These are phyloP conservation scores for Penicillium alfredii DNA, from an alignment of 495 filamentous ascomycete genomes.

Conservation along the genomic window DNA sequence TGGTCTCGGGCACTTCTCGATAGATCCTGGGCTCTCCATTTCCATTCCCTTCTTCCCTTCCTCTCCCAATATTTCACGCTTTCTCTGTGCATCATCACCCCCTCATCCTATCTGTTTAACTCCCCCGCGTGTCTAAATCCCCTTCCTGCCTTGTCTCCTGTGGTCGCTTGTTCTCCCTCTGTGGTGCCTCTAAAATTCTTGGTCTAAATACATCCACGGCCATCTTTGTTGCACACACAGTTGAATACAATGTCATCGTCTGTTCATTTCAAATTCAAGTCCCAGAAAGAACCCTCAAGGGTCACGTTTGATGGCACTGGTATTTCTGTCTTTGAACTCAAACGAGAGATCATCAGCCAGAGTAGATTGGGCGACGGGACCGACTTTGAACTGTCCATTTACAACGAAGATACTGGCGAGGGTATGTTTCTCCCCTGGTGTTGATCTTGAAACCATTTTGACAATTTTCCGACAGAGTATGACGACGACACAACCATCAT, in stretches of 20 bases:
- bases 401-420: conserved; percentile 83
- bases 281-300: conserved; percentile 87
- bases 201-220: conserved; percentile 30
- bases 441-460: too few species aligned
- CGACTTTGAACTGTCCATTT: conserved; percentile 94
- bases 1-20: conserved; percentile 23
- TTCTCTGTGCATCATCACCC: conserved; percentile 3
- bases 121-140: too few species aligned
- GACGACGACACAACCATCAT: conserved; percentile 96
- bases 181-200: conserved; percentile 25
- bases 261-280: conserved; percentile 99
- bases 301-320: conserved; percentile 97
- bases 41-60: neutral
- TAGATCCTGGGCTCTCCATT: conserved; percentile 28
- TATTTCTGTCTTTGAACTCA: conserved; percentile 97
- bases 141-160: conserved; percentile 16
- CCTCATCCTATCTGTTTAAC: too few species aligned
- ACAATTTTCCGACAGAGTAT: conserved; percentile 67
- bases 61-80: conserved; percentile 8
- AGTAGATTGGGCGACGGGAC: conserved; percentile 93
- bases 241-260: conserved; percentile 82
- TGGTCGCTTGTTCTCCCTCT: conserved; percentile 23
- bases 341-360: conserved; percentile 93
- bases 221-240: conserved; percentile 36
- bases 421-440: conserved; percentile 50